These are phyloP conservation scores for Xylaria digitata DNA, from an alignment of 2,329 filamentous ascomycete species.

Conservation along the genomic window DNA sequence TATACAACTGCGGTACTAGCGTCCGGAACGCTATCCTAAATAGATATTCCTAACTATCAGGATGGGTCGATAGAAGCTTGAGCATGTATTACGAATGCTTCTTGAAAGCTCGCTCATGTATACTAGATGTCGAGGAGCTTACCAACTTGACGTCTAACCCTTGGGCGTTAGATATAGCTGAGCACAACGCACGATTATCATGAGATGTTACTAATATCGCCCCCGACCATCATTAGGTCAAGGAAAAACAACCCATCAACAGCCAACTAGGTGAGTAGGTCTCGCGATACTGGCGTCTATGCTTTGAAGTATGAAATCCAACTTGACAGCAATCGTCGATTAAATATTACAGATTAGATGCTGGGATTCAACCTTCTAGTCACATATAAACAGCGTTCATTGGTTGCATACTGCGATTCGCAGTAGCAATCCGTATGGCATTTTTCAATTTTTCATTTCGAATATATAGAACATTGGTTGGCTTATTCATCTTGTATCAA, in stretches of 20 bases:
- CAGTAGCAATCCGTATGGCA: background rate
- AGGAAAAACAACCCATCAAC: too few species aligned
- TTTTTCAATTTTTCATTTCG: constrained; percentile 8
- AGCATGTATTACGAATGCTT: background rate
- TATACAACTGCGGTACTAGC: background rate
- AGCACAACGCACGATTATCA: too few species aligned
- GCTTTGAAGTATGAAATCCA: background rate
- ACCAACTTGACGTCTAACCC: background rate
- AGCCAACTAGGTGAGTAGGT: background rate
- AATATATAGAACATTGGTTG: constrained; percentile 41
- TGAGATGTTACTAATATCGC: constrained; percentile 1
- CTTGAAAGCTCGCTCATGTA: background rate
- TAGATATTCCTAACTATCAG: too few species aligned
- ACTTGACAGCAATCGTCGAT: background rate
- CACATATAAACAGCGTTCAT: background rate
- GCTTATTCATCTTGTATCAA: constrained; percentile 43
- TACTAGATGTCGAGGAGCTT: background rate
- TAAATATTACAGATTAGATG: background rate
- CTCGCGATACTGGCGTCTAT: too few species aligned
- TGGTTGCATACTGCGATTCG: constrained; percentile 7
- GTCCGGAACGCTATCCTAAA: background rate
- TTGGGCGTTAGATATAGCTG: background rate
- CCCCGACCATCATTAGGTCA: too few species aligned
- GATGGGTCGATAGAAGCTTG: background rate
- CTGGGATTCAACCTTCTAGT: background rate